Percentiles rank a stretch among this genome's conserved stretches.
Conservation (phyloP, 768 basidiomycete species). For the Trametes cubensis region DNA sequence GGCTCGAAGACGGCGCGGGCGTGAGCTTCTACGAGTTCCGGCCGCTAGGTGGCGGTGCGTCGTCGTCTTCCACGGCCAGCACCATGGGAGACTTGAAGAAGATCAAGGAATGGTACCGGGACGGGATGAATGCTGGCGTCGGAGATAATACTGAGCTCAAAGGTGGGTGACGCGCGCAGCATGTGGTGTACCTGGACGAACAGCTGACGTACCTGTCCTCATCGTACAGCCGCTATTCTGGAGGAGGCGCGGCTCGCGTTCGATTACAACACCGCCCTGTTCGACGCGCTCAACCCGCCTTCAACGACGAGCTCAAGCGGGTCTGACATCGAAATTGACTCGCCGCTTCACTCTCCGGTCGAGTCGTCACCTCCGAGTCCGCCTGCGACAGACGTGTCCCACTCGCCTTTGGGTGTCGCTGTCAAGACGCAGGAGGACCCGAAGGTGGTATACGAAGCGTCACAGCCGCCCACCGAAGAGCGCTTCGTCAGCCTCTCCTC, state of each 20-base stretch:
- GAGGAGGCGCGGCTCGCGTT: conserved; percentile 39
- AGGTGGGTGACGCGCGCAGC: conserved; percentile 25
- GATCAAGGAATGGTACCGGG: conserved; percentile 73
- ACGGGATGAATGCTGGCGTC: conserved; percentile 43
- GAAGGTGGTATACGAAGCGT: conserved; percentile 20
- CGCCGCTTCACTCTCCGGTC: conserved; percentile 16
- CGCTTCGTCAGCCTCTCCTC: conserved; percentile 18
- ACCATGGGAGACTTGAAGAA: conserved; percentile 64
- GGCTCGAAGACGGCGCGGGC: conserved; percentile 52
- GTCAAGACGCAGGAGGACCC: conserved; percentile 4
- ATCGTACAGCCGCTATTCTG: conserved; percentile 28
- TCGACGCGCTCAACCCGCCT: conserved; percentile 32
- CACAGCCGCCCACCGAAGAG: conserved; percentile 10
- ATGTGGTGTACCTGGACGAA: not conserved
- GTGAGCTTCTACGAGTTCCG: conserved; percentile 72
- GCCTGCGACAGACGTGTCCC: conserved; percentile 6
- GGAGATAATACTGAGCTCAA: conserved; percentile 37
- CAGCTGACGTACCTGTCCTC: not conserved
- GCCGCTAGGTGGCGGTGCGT: conserved; percentile 44
- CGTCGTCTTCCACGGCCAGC: conserved; percentile 39
- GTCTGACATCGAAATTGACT: conserved; percentile 11
- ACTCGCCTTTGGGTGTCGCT: conserved; percentile 3
- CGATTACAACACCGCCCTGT: conserved; percentile 37
- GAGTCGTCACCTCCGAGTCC: conserved; percentile 11
- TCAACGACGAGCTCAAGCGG: conserved; percentile 4